Evolutionary conservation across 2,329 filamentous ascomycete species (phyloP).

Genomic region (Cordyceps javanica): DNA sequence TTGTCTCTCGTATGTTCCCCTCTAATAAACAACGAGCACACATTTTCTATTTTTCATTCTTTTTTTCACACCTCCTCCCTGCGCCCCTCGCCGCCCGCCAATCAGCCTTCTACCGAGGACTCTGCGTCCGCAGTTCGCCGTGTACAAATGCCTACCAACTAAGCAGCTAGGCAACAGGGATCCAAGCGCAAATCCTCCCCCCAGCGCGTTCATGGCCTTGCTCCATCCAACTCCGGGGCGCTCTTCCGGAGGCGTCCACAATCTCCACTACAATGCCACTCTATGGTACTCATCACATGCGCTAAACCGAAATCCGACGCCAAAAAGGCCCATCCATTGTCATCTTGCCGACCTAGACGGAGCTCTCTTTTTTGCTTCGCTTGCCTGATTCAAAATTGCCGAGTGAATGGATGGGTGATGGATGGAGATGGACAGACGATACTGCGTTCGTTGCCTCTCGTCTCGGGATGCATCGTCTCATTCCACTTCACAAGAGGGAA

Average conservation of each 20-base stretch:
- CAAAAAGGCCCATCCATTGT: constrained; percentile 1
- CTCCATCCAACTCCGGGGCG: constrained; percentile 4
- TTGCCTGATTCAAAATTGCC: too few species aligned
- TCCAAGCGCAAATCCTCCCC: constrained; percentile 1
- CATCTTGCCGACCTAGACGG: neutral
- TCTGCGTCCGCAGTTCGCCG: too few species aligned
- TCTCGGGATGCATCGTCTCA: too few species aligned
- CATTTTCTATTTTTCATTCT: neutral
- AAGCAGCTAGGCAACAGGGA: neutral
- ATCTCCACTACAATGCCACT: neutral
- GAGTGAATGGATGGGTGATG: too few species aligned
- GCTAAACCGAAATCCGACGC: neutral
- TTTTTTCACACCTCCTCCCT: too few species aligned
- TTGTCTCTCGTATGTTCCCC: neutral
- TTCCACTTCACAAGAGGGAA: too few species aligned
- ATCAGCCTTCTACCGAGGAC: too few species aligned
- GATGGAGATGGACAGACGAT: too few species aligned
- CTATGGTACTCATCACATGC: constrained; percentile 4
- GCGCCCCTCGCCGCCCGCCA: too few species aligned
- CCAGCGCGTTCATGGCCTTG: neutral
- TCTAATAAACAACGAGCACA: neutral
- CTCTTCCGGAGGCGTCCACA: constrained; percentile 7
- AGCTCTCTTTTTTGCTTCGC: too few species aligned
- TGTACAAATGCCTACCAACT: too few species aligned
- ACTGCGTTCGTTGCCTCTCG: too few species aligned